These are phyloP conservation scores for Cryptococcus neoformans DNA, from an alignment of 1,284 basidiomycete species.

Conservation along the genomic window DNA sequence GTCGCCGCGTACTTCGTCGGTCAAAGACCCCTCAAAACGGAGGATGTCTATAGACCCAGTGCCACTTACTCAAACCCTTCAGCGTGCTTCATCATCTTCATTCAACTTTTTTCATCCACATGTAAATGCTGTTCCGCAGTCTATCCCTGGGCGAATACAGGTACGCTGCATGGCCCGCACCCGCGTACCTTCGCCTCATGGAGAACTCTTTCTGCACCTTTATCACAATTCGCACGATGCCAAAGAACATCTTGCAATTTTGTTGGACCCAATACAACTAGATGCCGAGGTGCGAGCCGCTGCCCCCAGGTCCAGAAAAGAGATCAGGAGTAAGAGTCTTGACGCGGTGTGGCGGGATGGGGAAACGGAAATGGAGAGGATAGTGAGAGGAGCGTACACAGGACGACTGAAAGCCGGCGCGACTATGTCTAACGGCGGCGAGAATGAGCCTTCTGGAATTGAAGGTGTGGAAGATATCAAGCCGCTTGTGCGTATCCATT, in stretches of 20 bases:
- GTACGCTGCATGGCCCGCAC: slow-evolving; percentile 86
- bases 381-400: slow-evolving; percentile 90
- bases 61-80: slow-evolving; percentile 37
- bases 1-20: slow-evolving; percentile 10
- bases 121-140: background rate
- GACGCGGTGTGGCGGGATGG: slow-evolving; percentile 80
- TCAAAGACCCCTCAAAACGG: slow-evolving; percentile 29
- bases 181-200: slow-evolving; percentile 94
- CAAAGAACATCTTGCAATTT: slow-evolving; percentile 98
- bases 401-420: slow-evolving; percentile 60
- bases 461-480: slow-evolving; percentile 44
- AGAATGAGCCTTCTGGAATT: background rate
- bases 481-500: slow-evolving; percentile 93
- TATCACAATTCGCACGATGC: slow-evolving; percentile 76
- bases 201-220: slow-evolving; percentile 87
- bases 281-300: slow-evolving; percentile 47
- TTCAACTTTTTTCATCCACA: slow-evolving; percentile 20
- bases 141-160: slow-evolving; percentile 15
- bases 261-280: slow-evolving; percentile 83
- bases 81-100: slow-evolving; percentile 30
- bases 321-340: slow-evolving; percentile 76
- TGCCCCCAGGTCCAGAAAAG: slow-evolving; percentile 37
- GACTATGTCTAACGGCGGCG: slow-evolving; percentile 7
- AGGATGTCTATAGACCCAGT: slow-evolving; percentile 46
- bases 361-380: slow-evolving; percentile 92